phyloP scores from a whole-genome alignment of 192 early-diverging fungal species.

The Coemansia sp. region DNA sequence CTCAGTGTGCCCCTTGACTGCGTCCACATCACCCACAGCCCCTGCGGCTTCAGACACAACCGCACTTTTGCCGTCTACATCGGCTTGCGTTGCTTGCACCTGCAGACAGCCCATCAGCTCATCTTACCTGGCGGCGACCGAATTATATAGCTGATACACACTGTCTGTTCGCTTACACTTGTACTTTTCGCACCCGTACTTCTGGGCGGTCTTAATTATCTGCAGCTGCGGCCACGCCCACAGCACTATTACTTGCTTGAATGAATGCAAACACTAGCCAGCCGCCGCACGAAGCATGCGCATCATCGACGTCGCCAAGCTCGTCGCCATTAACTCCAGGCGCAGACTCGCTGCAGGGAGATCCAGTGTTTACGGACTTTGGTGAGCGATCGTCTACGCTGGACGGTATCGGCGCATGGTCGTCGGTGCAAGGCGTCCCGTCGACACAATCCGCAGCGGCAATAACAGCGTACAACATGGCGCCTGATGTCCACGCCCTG shows the following conservation, averaged over 20 bases:
- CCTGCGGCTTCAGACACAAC: neutral
- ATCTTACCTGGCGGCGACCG: neutral
- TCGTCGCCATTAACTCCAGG: slow-evolving; percentile 44
- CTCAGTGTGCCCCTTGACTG: slow-evolving; percentile 5
- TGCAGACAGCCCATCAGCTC: slow-evolving; percentile 9
- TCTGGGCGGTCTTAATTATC: slow-evolving; percentile 1
- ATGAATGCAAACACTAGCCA: slow-evolving; percentile 36
- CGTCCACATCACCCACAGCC: neutral
- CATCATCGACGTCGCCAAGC: slow-evolving; percentile 29
- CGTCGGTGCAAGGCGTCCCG: slow-evolving; percentile 31
- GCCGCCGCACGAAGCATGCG: slow-evolving; percentile 28
- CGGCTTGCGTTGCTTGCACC: neutral
- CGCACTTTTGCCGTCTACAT: neutral
- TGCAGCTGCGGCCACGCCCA: neutral
- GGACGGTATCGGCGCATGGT: slow-evolving; percentile 48
- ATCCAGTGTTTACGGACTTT: slow-evolving; percentile 28
- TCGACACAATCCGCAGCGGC: slow-evolving; percentile 10
- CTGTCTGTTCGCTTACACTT: neutral
- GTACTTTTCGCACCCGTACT: neutral
- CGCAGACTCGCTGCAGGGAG: slow-evolving; percentile 22
- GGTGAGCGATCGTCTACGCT: slow-evolving; percentile 31
- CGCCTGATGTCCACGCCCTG: slow-evolving; percentile 23
- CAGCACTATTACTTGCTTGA: neutral
- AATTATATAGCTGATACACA: neutral
- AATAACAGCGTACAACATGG: neutral